phyloP scores from a whole-genome alignment of 1,139 yeast species.

The Keqinozyma sinolaborantium region DNA sequence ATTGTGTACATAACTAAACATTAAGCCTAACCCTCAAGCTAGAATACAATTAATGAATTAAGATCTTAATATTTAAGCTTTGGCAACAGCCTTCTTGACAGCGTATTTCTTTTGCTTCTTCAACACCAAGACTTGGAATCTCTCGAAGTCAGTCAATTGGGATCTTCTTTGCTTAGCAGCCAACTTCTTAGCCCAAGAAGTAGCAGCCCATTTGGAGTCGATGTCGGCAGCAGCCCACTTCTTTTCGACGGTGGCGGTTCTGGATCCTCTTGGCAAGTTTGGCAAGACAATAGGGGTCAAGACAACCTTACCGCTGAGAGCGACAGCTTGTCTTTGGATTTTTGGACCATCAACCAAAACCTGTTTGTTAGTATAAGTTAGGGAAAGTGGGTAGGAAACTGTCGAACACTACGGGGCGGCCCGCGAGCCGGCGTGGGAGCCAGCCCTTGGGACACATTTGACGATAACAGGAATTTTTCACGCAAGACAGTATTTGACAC shows the following conservation, averaged over 20 bases:
- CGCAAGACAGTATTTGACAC: no score
- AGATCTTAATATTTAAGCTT: slow-evolving; percentile 56
- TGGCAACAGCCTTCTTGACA: slow-evolving; percentile 80
- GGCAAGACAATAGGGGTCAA: slow-evolving; percentile 89
- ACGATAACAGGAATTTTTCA: no score
- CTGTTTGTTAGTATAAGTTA: slow-evolving; percentile 49
- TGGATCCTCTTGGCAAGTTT: slow-evolving; percentile 91
- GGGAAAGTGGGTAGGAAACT: no score
- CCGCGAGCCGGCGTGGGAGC: no score
- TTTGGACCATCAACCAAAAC: slow-evolving; percentile 96
- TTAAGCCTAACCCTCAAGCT: slow-evolving; percentile 29
- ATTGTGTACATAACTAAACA: slow-evolving; percentile 20
- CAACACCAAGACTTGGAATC: slow-evolving; percentile 98
- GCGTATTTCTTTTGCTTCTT: slow-evolving; percentile 96
- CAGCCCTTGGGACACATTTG: no score
- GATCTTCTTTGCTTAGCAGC: slow-evolving; percentile 93
- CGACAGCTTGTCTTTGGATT: slow-evolving; percentile 88
- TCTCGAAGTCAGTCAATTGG: slow-evolving; percentile 92
- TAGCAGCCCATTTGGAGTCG: slow-evolving; percentile 85
- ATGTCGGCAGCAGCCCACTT: slow-evolving; percentile 92
- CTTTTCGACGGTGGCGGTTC: slow-evolving; percentile 81
- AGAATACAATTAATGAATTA: slow-evolving; percentile 24
- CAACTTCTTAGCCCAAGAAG: slow-evolving; percentile 97
- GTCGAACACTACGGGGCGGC: no score
- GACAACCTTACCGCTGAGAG: slow-evolving; percentile 75